Evolutionary conservation across 257 asterid genomes (phyloP).

Genomic region (Solanum ahanhuiri): DNA sequence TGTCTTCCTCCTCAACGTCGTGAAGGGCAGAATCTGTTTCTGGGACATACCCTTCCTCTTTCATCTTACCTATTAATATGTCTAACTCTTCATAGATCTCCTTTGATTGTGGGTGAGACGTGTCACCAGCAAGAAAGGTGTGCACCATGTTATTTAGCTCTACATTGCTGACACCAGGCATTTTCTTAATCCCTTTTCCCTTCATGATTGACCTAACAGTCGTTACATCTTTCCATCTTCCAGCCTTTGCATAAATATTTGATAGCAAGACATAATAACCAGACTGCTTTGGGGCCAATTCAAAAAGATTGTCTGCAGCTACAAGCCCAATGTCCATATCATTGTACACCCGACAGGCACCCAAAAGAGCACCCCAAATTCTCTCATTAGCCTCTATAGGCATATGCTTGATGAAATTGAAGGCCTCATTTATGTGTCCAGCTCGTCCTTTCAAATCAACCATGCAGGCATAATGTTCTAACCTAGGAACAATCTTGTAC

Average conservation of each 20-base stretch:
- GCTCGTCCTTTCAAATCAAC: constrained; percentile 83
- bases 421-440: constrained; percentile 63
- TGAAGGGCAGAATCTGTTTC: constrained; percentile 65
- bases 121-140: constrained; percentile 83
- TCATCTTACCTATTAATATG: constrained; percentile 58
- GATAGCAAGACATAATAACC: constrained; percentile 78
- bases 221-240: constrained; percentile 79
- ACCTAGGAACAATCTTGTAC: constrained; percentile 52
- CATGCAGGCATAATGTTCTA: constrained; percentile 83
- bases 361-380: constrained; percentile 80
- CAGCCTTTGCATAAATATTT: constrained; percentile 75
- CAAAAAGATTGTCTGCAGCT: constrained; percentile 77
- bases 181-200: constrained; percentile 58
- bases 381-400: constrained; percentile 57
- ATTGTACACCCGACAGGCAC: constrained; percentile 67
- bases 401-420: constrained; percentile 44
- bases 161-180: constrained; percentile 75
- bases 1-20: constrained; percentile 93
- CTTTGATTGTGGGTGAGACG: constrained; percentile 43
- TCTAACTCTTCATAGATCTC: constrained; percentile 65
- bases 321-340: constrained; percentile 60
- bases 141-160: constrained; percentile 51
- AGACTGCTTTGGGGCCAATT: constrained; percentile 61
- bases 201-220: constrained; percentile 57
- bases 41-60: constrained; percentile 72